Base-by-base conservation (phyloP, 495 filamentous ascomycete species). In the Pseudevernia furfuracea region DNA sequence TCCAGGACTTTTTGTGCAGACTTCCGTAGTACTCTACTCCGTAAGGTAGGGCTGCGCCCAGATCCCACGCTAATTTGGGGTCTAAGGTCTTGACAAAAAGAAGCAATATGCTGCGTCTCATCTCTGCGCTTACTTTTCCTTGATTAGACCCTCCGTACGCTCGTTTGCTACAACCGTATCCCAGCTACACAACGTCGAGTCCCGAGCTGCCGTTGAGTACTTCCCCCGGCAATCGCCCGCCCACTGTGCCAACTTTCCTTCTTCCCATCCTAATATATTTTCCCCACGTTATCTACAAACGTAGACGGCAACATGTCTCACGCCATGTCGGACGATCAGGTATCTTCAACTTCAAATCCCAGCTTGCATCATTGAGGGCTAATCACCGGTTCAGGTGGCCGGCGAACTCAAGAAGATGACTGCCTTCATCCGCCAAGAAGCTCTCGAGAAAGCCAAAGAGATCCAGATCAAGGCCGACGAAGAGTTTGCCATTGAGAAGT, bases 341-440 rank as follows among this genome's bases (percentile, higher is more conserved):
- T 92, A 81, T 68, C 74, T 69, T 60, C 55, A 32, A 5, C 12
- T 14, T 2, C n/a, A 41, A 30, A 12, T 17, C 8, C 25, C 19
- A 30, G 2, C 14, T n/a, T n/a, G 17, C 23, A 6, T 32, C 5
- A 6, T 25, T 8, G 37, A 56, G 60, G 21, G 5, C 55, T 59
- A 70, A 57, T 39, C 62, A 66, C 49, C 32, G 46, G 58, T 43
- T 65, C 69, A 97, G 92, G 93, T 99, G 78, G 83, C 87, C 73
- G 84, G 85, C 75, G 95, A 99, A 84, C 90, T 99, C 75, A 90
- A 88, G 81, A 99, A 99, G 83, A 99, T 99, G 95, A 97, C 95
- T 55, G 91, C 92, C 75, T 99, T 99, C 89, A 99, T 99, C 86
- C 89, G 88, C 74, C 92, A 97, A 80, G 95, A 99, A 83, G 95